A percentile compares a stretch with the other conserved stretches of the same genome.
phyloP scores from a whole-genome alignment of 257 asterid genomes.

The Lithospermum erythrorhizon region DNA sequence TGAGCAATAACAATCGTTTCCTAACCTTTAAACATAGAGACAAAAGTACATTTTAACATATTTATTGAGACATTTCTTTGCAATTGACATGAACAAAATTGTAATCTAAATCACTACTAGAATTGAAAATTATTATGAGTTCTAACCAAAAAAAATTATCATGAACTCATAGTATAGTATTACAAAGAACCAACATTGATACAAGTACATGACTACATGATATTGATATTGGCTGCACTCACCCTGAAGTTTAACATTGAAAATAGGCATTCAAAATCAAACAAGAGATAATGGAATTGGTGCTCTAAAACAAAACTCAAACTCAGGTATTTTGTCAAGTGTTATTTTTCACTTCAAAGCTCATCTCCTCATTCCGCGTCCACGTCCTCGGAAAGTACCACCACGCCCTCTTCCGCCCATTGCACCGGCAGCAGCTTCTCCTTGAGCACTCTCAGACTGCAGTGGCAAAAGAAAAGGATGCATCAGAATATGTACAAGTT shows the following conservation, averaged over 20 bases:
- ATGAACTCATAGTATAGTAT: not conserved
- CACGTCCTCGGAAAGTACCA: conserved; percentile 56
- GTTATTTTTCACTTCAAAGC: not conserved
- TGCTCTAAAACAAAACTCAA: too few relatives aligned
- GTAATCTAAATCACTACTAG: too few relatives aligned
- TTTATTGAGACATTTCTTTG: too few relatives aligned
- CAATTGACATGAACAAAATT: too few relatives aligned
- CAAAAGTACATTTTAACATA: too few relatives aligned
- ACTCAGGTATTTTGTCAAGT: not conserved
- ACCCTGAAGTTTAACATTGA: not conserved
- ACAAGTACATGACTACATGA: too few relatives aligned
- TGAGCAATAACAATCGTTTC: too few relatives aligned
- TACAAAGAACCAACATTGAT: not conserved
- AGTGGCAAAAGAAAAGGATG: not conserved
- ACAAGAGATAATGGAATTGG: not conserved
- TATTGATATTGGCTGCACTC: not conserved
- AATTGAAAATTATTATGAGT: too few relatives aligned
- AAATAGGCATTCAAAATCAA: not conserved
- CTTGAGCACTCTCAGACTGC: conserved; percentile 99
- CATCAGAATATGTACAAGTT: not conserved
- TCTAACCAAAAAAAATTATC: too few relatives aligned
- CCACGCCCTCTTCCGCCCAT: conserved; percentile 88
- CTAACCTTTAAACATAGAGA: too few relatives aligned
- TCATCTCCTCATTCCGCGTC: conserved; percentile 90
- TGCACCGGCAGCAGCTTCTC: conserved; percentile 94